These are phyloP conservation scores for Ceratocystis smalleyi DNA, from an alignment of 2,329 filamentous ascomycete genomes.

Conservation along the genomic window DNA sequence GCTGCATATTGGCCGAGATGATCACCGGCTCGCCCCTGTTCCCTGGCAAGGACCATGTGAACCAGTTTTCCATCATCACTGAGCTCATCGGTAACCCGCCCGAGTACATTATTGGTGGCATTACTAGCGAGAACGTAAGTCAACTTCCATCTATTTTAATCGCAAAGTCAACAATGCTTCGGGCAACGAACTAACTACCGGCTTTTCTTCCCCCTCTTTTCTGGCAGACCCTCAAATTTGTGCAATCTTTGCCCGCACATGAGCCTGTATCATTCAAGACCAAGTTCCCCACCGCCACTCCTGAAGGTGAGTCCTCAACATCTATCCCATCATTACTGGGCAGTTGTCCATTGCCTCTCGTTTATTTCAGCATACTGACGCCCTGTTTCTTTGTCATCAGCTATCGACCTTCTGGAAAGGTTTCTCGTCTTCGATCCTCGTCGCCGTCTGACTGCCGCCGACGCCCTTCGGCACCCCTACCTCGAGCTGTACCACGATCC, in stretches of 20 bases:
- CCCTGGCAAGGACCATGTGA: constrained; percentile 97
- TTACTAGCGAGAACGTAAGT: constrained; percentile 90
- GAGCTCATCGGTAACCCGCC: constrained; percentile 91
- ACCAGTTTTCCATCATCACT: constrained; percentile 99
- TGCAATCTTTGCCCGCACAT: constrained; percentile 90
- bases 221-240: constrained; percentile 77
- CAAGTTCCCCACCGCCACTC: constrained; percentile 93
- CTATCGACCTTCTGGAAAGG: constrained; percentile 81
- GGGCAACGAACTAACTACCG: constrained; percentile 17
- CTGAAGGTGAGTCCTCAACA: constrained; percentile 43
- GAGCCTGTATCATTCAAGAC: constrained; percentile 71
- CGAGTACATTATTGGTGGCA: constrained; percentile 96
- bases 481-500: constrained; percentile 94
- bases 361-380: neutral
- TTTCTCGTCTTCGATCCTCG: constrained; percentile 99
- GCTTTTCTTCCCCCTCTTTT: neutral
- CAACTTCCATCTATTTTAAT: neutral
- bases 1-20: constrained; percentile 99
- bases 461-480: constrained; percentile 82
- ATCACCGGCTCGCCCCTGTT: constrained; percentile 95
- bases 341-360: neutral
- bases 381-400: constrained; percentile 28
- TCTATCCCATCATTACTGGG: neutral
- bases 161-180: neutral
- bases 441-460: constrained; percentile 75